These are phyloP conservation scores for Schoenoplectus triqueter DNA, from an alignment of 202 grass and related monocot species.

Conservation along the genomic window DNA sequence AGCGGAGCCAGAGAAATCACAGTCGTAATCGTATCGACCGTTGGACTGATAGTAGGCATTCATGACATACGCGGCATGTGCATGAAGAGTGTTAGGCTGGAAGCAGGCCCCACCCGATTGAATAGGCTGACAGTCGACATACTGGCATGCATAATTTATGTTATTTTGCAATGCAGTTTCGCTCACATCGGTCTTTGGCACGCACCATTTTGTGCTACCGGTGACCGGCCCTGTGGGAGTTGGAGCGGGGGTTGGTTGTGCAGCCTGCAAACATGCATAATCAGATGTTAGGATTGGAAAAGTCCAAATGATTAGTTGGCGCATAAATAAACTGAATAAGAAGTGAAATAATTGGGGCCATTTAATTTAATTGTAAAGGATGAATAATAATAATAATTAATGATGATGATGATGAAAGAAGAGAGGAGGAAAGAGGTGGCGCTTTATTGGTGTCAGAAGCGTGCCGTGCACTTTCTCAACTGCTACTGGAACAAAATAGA, in stretches of 20 bases:
- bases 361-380: too few relatives aligned
- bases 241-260: slow-evolving; percentile 37
- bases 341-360: too few relatives aligned
- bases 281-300: neutral
- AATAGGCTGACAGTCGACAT: slow-evolving; percentile 62
- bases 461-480: slow-evolving; percentile 7
- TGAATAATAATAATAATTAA: too few relatives aligned
- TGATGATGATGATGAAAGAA: too few relatives aligned
- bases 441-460: neutral
- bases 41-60: slow-evolving; percentile 72
- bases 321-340: too few relatives aligned
- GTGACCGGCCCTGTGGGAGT: slow-evolving; percentile 19
- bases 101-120: slow-evolving; percentile 67
- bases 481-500: neutral
- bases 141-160: slow-evolving; percentile 71
- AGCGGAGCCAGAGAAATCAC: slow-evolving; percentile 71
- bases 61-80: slow-evolving; percentile 75
- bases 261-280: slow-evolving; percentile 41
- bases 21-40: slow-evolving; percentile 45
- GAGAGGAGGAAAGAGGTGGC: too few relatives aligned
- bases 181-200: slow-evolving; percentile 43
- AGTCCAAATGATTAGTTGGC: neutral
- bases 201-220: slow-evolving; percentile 63
- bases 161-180: slow-evolving; percentile 57
- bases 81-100: slow-evolving; percentile 51